Percentiles rank a stretch among this genome's conserved stretches.
Conservation (phyloP, 2,329 filamentous ascomycete genomes). For the Paracoccidioides lutzii region DNA sequence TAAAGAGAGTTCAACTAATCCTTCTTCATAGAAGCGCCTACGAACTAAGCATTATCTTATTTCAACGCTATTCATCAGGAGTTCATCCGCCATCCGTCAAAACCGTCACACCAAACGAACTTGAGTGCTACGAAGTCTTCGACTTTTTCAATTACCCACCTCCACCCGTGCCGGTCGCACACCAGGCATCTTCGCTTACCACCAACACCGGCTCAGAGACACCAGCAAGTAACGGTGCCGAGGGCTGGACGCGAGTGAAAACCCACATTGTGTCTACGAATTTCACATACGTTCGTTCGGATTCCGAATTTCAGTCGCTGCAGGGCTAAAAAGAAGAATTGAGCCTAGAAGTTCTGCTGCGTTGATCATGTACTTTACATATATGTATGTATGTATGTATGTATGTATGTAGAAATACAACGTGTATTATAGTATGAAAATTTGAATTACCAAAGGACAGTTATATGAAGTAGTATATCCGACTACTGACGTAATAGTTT, state of each 20-base stretch:
- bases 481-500: no score
- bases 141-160: constrained; percentile 35
- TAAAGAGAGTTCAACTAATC: constrained; percentile 8
- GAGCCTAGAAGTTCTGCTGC: not conserved
- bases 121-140: constrained; percentile 35
- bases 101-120: constrained; percentile 27
- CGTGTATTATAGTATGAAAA: no score
- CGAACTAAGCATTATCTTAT: constrained; percentile 28
- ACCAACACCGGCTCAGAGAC: not conserved
- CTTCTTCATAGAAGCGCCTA: constrained; percentile 18
- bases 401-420: no score
- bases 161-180: not conserved
- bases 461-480: no score
- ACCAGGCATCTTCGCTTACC: not conserved
- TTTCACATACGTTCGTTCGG: not conserved
- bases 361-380: not conserved
- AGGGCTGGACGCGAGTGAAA: not conserved
- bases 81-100: constrained; percentile 30
- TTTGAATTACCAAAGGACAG: no score
- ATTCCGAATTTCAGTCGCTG: constrained; percentile 2
- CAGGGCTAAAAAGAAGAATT: not conserved
- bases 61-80: constrained; percentile 25
- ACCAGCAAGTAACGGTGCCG: not conserved
- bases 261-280: constrained; percentile 1
- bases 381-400: not conserved